phyloP scores from a whole-genome alignment of 2,329 filamentous ascomycete genomes.

The Pseudogymnoascus sp. region DNA sequence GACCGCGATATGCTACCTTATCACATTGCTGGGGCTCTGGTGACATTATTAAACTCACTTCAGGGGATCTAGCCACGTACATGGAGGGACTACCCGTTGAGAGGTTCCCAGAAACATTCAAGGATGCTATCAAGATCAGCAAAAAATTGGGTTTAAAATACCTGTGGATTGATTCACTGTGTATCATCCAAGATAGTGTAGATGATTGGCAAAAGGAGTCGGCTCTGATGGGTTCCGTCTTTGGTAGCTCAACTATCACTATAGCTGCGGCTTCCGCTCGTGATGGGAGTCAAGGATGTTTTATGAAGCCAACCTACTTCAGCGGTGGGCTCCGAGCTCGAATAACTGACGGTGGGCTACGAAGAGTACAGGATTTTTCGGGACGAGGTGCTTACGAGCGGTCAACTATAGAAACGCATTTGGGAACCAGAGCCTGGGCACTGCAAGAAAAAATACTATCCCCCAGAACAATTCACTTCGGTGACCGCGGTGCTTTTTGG shows the following conservation, averaged over 20 bases:
- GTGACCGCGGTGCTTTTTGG: too few relatives aligned
- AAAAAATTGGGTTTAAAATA: conserved; percentile 18
- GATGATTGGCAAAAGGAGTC: conserved; percentile 21
- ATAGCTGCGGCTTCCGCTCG: conserved; percentile 15
- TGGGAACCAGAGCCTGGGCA: conserved; percentile 13
- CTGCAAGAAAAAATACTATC: conserved; percentile 15
- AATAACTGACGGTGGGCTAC: conserved; percentile 9
- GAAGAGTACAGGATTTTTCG: conserved; percentile 14
- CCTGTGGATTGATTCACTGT: conserved; percentile 26
- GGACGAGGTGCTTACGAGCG: not conserved
- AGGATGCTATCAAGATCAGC: conserved; percentile 22
- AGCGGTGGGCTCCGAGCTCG: conserved; percentile 13
- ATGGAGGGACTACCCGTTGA: conserved; percentile 11
- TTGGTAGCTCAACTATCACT: conserved; percentile 12
- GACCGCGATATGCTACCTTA: conserved; percentile 13
- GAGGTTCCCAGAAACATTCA: conserved; percentile 21
- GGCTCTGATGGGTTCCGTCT: conserved; percentile 13
- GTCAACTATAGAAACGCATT: conserved; percentile 14
- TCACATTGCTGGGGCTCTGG: conserved; percentile 17
- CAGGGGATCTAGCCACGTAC: not conserved
- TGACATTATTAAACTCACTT: not conserved
- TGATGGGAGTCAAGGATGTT: conserved; percentile 14
- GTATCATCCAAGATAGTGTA: conserved; percentile 22
- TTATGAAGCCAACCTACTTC: conserved; percentile 8
- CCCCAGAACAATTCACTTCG: too few relatives aligned